phyloP scores from a whole-genome alignment of 2,329 filamentous ascomycete species.

The Davidsoniella australis region DNA sequence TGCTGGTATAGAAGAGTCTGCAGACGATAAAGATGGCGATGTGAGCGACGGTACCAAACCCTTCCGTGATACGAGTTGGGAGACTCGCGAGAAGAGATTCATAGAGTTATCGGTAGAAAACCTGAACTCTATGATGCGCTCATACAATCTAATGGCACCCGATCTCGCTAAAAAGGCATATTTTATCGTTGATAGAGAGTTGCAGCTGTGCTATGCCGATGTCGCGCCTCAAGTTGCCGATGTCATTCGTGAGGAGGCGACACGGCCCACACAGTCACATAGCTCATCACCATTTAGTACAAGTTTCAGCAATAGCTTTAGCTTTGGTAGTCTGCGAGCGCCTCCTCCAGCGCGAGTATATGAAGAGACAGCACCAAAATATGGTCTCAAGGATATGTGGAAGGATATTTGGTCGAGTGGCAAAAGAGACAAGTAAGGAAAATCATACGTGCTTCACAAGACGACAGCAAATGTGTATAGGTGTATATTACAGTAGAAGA shows the following conservation, averaged over 20 bases:
- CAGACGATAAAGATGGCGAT: neutral
- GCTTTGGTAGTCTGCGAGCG: slow-evolving; percentile 20
- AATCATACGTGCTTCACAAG: neutral
- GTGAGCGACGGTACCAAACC: slow-evolving; percentile 22
- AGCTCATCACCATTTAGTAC: slow-evolving; percentile 19
- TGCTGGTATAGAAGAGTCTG: slow-evolving; percentile 9
- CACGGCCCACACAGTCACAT: slow-evolving; percentile 18
- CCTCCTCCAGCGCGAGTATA: neutral
- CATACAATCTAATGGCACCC: slow-evolving; percentile 91
- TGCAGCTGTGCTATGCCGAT: slow-evolving; percentile 67
- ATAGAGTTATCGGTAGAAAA: slow-evolving; percentile 58
- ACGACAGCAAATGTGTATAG: neutral
- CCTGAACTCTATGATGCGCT: slow-evolving; percentile 64
- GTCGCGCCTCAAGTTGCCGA: slow-evolving; percentile 60
- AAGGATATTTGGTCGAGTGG: slow-evolving; percentile 47
- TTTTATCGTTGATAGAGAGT: slow-evolving; percentile 65
- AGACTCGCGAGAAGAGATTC: slow-evolving; percentile 55
- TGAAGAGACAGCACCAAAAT: slow-evolving; percentile 58
- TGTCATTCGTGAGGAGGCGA: slow-evolving; percentile 54
- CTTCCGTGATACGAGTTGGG: slow-evolving; percentile 67
- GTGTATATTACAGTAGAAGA: too few species aligned
- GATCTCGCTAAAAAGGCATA: slow-evolving; percentile 88
- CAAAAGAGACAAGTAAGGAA: neutral
- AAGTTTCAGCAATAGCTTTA: neutral
- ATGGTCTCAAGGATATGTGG: slow-evolving; percentile 84